phyloP scores from a whole-genome alignment of 768 basidiomycete species.

The Trametes gibbosa region DNA sequence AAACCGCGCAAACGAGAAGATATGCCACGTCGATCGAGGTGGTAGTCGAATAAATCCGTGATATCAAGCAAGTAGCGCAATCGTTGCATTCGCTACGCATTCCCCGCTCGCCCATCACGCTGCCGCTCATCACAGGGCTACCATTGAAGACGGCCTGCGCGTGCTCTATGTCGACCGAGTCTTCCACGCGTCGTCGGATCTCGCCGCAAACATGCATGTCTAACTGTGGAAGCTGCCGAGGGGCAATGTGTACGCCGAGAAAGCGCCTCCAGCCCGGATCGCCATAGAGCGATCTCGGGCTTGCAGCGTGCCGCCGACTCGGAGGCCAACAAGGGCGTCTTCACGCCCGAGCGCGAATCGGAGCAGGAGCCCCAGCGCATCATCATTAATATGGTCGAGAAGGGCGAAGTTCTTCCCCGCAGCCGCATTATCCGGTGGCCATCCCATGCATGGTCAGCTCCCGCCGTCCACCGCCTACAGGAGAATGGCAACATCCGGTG shows the following conservation, averaged over 20 bases:
- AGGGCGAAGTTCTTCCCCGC: constrained; percentile 5
- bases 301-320: neutral
- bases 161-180: constrained; percentile 17
- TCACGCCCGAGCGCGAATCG: constrained; percentile 18
- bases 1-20: constrained; percentile 1
- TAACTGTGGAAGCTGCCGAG: constrained; percentile 19
- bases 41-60: constrained; percentile 16
- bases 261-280: too few species aligned
- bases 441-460: neutral
- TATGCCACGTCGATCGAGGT: constrained; percentile 25
- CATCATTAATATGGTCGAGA: constrained; percentile 7
- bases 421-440: neutral
- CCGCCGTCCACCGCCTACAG: neutral
- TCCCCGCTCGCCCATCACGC: too few species aligned
- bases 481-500: constrained; percentile 10
- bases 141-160: constrained; percentile 22
- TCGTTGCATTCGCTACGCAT: too few species aligned
- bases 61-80: constrained; percentile 18
- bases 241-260: neutral
- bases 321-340: constrained; percentile 2
- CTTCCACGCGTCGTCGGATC: constrained; percentile 23
- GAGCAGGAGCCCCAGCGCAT: constrained; percentile 5
- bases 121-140: too few species aligned
- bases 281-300: neutral
- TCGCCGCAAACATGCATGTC: constrained; percentile 11